A percentile compares a stretch with the other conserved stretches of the same genome.
These are phyloP conservation scores for Hydnomerulius pinastri DNA, from an alignment of 768 basidiomycete genomes.

Conservation along the genomic window DNA sequence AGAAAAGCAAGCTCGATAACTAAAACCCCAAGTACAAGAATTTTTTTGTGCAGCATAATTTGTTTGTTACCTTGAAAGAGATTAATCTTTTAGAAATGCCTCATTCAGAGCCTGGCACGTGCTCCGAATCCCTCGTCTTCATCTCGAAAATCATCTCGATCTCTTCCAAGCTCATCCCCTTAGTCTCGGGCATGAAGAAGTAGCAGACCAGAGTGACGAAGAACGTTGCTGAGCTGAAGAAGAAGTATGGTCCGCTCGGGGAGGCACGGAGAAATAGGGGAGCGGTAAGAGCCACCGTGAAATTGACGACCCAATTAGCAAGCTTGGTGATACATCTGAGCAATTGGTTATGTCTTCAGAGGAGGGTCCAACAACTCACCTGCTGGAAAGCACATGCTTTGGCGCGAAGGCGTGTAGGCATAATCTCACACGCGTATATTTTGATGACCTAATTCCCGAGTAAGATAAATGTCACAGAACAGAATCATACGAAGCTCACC, in stretches of 20 bases:
- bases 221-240: slow-evolving; percentile 41
- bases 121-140: neutral
- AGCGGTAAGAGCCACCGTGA: slow-evolving; percentile 45
- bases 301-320: slow-evolving; percentile 39
- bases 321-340: slow-evolving; percentile 17
- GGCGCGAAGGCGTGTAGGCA: slow-evolving; percentile 49
- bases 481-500: slow-evolving; percentile 17
- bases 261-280: slow-evolving; percentile 47
- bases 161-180: slow-evolving; percentile 44
- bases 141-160: slow-evolving; percentile 40
- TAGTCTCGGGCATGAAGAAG: slow-evolving; percentile 45
- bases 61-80: neutral
- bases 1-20: too few relatives aligned
- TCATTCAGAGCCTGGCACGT: neutral
- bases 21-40: too few relatives aligned
- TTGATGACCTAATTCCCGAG: slow-evolving; percentile 29
- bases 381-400: slow-evolving; percentile 45
- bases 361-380: slow-evolving; percentile 28
- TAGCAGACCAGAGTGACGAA: slow-evolving; percentile 40
- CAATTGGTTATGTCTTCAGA: neutral
- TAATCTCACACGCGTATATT: slow-evolving; percentile 46
- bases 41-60: too few relatives aligned
- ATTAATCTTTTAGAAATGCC: neutral
- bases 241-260: slow-evolving; percentile 48
- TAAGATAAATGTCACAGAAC: neutral